Percentiles rank a stretch among this genome's conserved stretches.
Evolutionary conservation across 1,284 basidiomycete genomes (phyloP).

Genomic region (Polyporus tsugae): DNA sequence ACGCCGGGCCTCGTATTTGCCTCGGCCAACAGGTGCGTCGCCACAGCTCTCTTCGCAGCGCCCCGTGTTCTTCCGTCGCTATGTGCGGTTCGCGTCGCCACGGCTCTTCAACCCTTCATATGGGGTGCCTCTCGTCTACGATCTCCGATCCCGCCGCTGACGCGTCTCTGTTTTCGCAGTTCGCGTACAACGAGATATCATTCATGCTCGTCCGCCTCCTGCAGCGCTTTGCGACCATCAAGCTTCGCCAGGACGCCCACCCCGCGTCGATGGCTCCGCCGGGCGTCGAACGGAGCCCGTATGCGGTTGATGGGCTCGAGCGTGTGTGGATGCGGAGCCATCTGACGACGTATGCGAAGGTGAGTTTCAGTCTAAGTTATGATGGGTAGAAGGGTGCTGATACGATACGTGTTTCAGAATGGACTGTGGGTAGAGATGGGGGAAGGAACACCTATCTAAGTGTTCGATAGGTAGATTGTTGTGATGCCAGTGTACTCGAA

Average conservation of each 20-base stretch:
- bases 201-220: slow-evolving; percentile 71
- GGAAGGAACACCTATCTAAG: too few relatives aligned
- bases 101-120: too few relatives aligned
- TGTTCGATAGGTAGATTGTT: too few relatives aligned
- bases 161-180: slow-evolving; percentile 44
- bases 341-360: slow-evolving; percentile 61
- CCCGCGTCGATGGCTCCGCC: slow-evolving; percentile 41
- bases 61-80: too few relatives aligned
- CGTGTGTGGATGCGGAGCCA: slow-evolving; percentile 61
- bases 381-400: background rate
- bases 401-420: slow-evolving; percentile 16
- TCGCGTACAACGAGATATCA: slow-evolving; percentile 75
- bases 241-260: slow-evolving; percentile 48
- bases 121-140: too few relatives aligned
- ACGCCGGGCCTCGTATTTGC: slow-evolving; percentile 57
- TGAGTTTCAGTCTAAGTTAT: slow-evolving; percentile 36
- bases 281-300: slow-evolving; percentile 30
- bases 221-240: slow-evolving; percentile 62
- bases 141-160: background rate
- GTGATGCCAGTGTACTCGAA: too few relatives aligned
- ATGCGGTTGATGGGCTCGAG: slow-evolving; percentile 52
- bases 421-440: slow-evolving; percentile 27
- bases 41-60: too few relatives aligned
- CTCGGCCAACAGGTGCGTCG: slow-evolving; percentile 52
- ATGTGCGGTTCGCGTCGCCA: too few relatives aligned